Conservation (phyloP, 2,329 filamentous ascomycete genomes). For the Cercospora nicotianae region DNA sequence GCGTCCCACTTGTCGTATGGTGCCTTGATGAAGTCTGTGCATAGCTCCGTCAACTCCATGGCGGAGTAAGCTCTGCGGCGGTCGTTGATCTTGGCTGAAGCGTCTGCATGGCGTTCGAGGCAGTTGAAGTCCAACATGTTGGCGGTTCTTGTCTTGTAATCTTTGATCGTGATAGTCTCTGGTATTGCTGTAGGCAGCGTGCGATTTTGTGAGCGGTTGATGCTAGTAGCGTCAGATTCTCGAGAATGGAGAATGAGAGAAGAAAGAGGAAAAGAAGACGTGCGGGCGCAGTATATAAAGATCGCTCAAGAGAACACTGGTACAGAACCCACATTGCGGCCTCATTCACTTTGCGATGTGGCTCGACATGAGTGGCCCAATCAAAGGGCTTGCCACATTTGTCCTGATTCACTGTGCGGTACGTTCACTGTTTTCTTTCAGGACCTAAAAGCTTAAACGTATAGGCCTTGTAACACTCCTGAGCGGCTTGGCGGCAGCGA, state of each 20-base stretch:
- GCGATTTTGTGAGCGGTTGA: neutral
- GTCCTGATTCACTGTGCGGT: neutral
- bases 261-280: neutral
- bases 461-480: neutral
- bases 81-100: neutral
- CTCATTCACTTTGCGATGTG: neutral
- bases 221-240: neutral
- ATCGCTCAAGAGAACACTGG: neutral
- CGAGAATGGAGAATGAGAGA: neutral
- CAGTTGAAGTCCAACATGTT: neutral
- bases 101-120: slow-evolving; percentile 1
- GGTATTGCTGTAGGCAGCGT: neutral
- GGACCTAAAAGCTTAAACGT: neutral
- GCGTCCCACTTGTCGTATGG: slow-evolving; percentile 1
- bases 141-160: neutral
- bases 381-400: neutral
- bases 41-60: neutral
- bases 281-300: neutral
- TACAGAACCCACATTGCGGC: neutral
- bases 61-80: slow-evolving; percentile 5
- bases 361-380: neutral
- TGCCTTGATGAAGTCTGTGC: neutral
- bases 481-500: neutral
- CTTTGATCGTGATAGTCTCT: neutral
- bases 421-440: neutral